A percentile compares a stretch with the other conserved stretches of the same genome.
Conservation (phyloP, 768 basidiomycete genomes). For the Leccinum imitatum region DNA sequence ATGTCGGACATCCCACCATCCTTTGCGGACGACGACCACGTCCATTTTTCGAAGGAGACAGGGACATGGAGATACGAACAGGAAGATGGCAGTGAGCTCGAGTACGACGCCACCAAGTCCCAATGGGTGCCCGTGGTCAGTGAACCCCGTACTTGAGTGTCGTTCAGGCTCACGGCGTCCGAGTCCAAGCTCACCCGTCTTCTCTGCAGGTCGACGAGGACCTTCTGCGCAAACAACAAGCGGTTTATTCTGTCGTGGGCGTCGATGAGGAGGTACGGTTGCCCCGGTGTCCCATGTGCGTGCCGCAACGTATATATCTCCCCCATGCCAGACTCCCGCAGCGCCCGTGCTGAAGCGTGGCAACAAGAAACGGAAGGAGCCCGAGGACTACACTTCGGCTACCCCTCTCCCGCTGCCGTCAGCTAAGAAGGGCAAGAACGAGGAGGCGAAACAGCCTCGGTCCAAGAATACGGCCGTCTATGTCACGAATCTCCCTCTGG, state of each 20-base stretch:
- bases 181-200: constrained; percentile 2
- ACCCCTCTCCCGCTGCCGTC: constrained; percentile 47
- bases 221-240: constrained; percentile 84
- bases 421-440: constrained; percentile 68
- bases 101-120: constrained; percentile 77
- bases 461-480: constrained; percentile 95
- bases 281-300: constrained; percentile 16
- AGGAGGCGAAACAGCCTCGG: constrained; percentile 49
- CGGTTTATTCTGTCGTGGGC: constrained; percentile 87
- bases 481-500: constrained; percentile 78
- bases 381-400: constrained; percentile 67
- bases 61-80: constrained; percentile 89
- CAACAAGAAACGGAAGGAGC: constrained; percentile 78
- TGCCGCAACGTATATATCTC: constrained; percentile 25
- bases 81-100: constrained; percentile 86
- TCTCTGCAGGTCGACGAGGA: constrained; percentile 78
- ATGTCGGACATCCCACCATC: constrained; percentile 12
- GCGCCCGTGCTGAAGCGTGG: constrained; percentile 80
- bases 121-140: constrained; percentile 85
- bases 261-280: constrained; percentile 88
- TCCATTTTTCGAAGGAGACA: constrained; percentile 74
- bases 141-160: constrained; percentile 9
- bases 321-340: constrained; percentile 66
- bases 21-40: constrained; percentile 78
- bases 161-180: not conserved